Base-by-base conservation (phyloP, 2,329 filamentous ascomycete species). In the Emmonsiellopsis sp. region DNA sequence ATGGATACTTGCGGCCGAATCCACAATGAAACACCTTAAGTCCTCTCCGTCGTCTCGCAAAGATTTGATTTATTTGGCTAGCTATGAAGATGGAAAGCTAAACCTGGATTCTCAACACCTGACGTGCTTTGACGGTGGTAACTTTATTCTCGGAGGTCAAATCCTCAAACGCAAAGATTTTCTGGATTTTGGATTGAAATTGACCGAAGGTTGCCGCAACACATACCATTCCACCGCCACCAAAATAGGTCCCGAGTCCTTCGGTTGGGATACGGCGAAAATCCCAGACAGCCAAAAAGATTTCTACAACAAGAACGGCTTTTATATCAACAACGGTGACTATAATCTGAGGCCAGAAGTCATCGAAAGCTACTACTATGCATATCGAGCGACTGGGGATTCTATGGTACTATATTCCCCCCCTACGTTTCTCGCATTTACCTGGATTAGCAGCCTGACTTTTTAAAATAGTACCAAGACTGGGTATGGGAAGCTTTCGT, bases 311-410 rank as follows among this genome's bases (percentile, higher is more conserved):
- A 64, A 70, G 58, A 74, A 82, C 0, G 89, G 89, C 3, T 94
- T 88, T 74, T 94, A 83, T 71, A 84, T 89, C 64, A 76, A 70
- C 0, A 71, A 74, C 42, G 63, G 72, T 0, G 63, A 68, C 6
- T 95, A 94, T 67, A 72, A 85, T 7, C 78, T 94, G 33, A 80
- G 89, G 0, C 86, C 88, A 0, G 89, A 94, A 70, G 87, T 90
- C 3, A 78, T 94, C 36, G 89, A 95, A 72, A 86, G 82, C 60
- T 85, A 85, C 68, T 95, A 94, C 76, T 93, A 95, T 68, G 87
- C 89, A 2, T 94, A 87, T 74, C 83, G 88, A 49, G 80, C 85
- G 0, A 95, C 89, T 0, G 84, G 85, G 3, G 79, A 92, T 56
- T 60, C 72, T 34, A 86, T 82, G 47, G 70, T 71, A 42, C 2